Evolutionary conservation across 2,329 filamentous ascomycete genomes (phyloP).

Genomic region (Taxawa tesnikishii): DNA sequence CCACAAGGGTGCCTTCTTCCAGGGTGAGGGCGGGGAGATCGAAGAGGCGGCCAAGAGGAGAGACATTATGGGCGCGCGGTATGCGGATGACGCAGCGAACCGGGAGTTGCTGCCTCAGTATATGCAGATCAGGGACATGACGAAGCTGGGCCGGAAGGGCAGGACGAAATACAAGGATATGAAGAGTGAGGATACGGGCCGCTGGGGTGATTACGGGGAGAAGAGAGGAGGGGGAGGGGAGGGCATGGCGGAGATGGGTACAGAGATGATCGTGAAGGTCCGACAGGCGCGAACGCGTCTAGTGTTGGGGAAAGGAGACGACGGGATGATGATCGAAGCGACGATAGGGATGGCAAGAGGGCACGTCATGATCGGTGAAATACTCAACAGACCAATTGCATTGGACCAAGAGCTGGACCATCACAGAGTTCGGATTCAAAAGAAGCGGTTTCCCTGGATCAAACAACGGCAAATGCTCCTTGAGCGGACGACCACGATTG

Average conservation of each 20-base stretch:
- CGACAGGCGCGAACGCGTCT: conserved; percentile 57
- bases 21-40: conserved; percentile 46
- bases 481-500: no score
- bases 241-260: conserved; percentile 54
- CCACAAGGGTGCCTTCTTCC: conserved; percentile 94
- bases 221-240: conserved; percentile 30
- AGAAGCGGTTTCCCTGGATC: no score
- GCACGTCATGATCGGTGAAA: conserved; percentile 23
- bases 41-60: conserved; percentile 55
- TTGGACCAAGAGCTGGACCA: no score
- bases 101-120: conserved; percentile 78
- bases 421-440: no score
- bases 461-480: no score
- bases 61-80: conserved; percentile 74
- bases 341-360: conserved; percentile 31
- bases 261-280: conserved; percentile 33
- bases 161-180: conserved; percentile 84
- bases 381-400: no score
- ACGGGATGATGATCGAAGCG: conserved; percentile 24
- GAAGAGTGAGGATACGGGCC: conserved; percentile 78
- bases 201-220: conserved; percentile 57
- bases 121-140: conserved; percentile 87
- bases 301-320: conserved; percentile 53
- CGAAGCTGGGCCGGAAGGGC: conserved; percentile 84
- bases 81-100: conserved; percentile 72